Evolutionary conservation across 768 basidiomycete species (phyloP).

Genomic region (Amanita pallidorosea): DNA sequence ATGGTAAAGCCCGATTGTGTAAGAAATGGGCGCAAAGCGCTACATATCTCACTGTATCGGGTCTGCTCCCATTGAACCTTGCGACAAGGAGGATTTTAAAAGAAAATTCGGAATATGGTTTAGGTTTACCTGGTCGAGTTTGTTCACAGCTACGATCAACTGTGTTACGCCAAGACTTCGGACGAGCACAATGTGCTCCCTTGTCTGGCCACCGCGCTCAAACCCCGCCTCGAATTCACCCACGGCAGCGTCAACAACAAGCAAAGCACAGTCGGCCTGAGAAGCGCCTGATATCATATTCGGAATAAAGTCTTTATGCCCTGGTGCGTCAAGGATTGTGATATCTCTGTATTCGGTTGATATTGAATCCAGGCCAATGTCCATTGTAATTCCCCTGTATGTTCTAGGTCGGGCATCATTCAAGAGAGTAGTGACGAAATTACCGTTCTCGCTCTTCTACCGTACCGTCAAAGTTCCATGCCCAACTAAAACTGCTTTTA

Average conservation of each 20-base stretch:
- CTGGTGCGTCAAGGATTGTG: constrained; percentile 95
- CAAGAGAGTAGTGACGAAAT: background rate
- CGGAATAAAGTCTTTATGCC: constrained; percentile 95
- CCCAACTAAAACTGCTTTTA: constrained; percentile 95
- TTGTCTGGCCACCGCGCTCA: constrained; percentile 86
- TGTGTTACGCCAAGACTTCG: constrained; percentile 88
- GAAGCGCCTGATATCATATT: constrained; percentile 99
- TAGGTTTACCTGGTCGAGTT: constrained; percentile 71
- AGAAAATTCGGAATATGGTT: background rate
- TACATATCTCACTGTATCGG: constrained; percentile 81
- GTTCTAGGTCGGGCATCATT: constrained; percentile 2
- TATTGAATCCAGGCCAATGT: constrained; percentile 79
- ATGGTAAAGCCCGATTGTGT: constrained; percentile 78
- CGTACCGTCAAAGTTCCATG: constrained; percentile 94
- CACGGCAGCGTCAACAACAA: constrained; percentile 82
- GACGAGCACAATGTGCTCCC: constrained; percentile 88
- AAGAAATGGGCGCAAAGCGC: constrained; percentile 68
- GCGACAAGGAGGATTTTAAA: background rate
- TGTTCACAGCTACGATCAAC: constrained; percentile 89
- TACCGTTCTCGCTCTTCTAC: constrained; percentile 90
- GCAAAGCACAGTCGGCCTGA: constrained; percentile 89
- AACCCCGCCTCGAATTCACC: constrained; percentile 98
- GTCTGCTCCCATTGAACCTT: constrained; percentile 82
- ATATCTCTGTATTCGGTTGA: constrained; percentile 66
- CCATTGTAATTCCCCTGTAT: constrained; percentile 92